Evolutionary conservation across 2,329 filamentous ascomycete genomes (phyloP), one percentile per base, ranked within the genome.

Genomic region (Scortechinia acanthostroma): DNA sequence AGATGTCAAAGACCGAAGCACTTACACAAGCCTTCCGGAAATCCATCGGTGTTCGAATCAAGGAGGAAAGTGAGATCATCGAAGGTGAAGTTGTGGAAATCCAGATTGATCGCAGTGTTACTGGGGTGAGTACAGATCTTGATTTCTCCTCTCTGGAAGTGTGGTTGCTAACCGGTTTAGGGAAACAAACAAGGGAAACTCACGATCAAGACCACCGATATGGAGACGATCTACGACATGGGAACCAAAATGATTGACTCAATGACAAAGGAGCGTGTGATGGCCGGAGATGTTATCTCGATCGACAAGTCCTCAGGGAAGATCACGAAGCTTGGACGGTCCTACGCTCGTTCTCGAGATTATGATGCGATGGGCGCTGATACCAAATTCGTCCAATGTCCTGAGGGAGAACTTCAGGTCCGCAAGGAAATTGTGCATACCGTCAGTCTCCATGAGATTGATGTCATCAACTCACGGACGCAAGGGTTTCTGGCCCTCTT

Each of bases 171-270:
- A 30, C n/a, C n/a, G 10, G 25, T 6, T 40, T 40, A 40, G 35
- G 35, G 35, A 53, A 94, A 93, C 58, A 98, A 97, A 74, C 91
- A 96, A 74, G 93, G 93, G 58, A 98, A 98, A 69, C 83, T 98
- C 52, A 98, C 93, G 17, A 95, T 98, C 71, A 98, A 98, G 71
- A 98, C 93, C 10, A 97, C 91, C 47, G 93, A 98, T 64, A 98
- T 98, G 93, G 93, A 98, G 68, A 95, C 93, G 13, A 88, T 98
- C 53, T 98, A 97, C 70, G 93, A 98, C 59, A 96, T 98, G 91
- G 93, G 93, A 52, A 91, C 87, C 53, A 97, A 97, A 70, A 97
- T 98, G 93, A 98, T 98, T 53, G 93, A 98, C 61, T 90, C 90
- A 52, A 96, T 98, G 90, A 96, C 91, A 53, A 97, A 97, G 69